Evolutionary conservation across 139 green algal species (phyloP).

Genomic region (Asterochloris erici): DNA sequence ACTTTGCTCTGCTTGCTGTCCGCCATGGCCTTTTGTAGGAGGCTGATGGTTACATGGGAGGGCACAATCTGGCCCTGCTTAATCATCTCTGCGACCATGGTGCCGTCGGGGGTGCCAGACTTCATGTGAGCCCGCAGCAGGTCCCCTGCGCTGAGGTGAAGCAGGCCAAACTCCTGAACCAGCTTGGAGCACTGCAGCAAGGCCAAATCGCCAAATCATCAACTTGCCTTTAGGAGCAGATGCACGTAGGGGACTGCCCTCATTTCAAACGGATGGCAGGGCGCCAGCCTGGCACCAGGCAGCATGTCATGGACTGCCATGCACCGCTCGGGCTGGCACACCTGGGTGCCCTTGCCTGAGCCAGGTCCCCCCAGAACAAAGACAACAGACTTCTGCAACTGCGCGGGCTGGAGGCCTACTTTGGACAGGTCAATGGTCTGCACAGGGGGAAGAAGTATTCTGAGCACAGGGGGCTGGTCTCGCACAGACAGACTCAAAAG

Average conservation of each 20-base stretch:
- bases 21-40: conserved; percentile 87
- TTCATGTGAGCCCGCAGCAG: conserved; percentile 89
- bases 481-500: too few species aligned
- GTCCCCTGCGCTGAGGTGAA: conserved; percentile 90
- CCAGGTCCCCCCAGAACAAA: conserved; percentile 81
- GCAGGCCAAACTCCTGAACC: conserved; percentile 75
- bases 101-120: conserved; percentile 75
- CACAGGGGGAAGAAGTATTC: neutral
- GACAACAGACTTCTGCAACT: conserved; percentile 31
- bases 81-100: conserved; percentile 94
- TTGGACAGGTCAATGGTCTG: conserved; percentile 22
- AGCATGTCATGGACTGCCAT: neutral
- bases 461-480: neutral
- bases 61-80: conserved; percentile 91
- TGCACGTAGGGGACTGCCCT: neutral
- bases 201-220: neutral
- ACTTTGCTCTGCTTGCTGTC: conserved; percentile 64
- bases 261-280: neutral
- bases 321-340: neutral
- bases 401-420: conserved; percentile 1
- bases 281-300: neutral
- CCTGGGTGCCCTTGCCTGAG: conserved; percentile 80
- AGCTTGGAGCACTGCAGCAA: conserved; percentile 72
- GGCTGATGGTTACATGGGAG: conserved; percentile 67
- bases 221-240: neutral